These are phyloP conservation scores for Meyerozyma guilliermondii DNA, from an alignment of 1,139 yeast genomes.

Conservation along the genomic window DNA sequence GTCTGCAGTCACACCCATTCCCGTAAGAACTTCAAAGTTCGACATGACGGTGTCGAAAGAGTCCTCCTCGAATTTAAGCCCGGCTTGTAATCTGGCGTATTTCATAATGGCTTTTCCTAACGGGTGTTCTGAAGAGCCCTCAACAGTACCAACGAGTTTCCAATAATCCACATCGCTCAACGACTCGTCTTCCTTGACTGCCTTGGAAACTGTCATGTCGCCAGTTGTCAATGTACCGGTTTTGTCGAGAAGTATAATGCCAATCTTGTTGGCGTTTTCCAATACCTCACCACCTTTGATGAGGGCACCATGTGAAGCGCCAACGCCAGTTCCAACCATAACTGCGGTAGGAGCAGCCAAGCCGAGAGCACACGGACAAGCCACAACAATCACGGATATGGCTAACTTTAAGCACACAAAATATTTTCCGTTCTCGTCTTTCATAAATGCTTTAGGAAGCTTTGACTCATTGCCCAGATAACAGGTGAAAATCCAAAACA, in stretches of 20 bases:
- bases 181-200: slow-evolving; percentile 10
- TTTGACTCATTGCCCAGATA: slow-evolving; percentile 23
- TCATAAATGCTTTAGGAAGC: slow-evolving; percentile 54
- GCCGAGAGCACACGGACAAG: slow-evolving; percentile 97
- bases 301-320: slow-evolving; percentile 83
- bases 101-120: slow-evolving; percentile 65
- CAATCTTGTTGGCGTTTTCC: slow-evolving; percentile 64
- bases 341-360: slow-evolving; percentile 97
- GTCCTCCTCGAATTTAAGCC: slow-evolving; percentile 31
- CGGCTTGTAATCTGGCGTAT: slow-evolving; percentile 22
- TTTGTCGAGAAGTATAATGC: slow-evolving; percentile 80
- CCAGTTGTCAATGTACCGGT: slow-evolving; percentile 95
- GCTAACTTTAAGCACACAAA: slow-evolving; percentile 74
- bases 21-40: slow-evolving; percentile 53
- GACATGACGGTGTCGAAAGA: slow-evolving; percentile 22
- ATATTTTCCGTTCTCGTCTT: slow-evolving; percentile 50
- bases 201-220: slow-evolving; percentile 52
- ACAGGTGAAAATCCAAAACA: slow-evolving; percentile 54
- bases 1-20: slow-evolving; percentile 63
- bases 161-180: slow-evolving; percentile 37
- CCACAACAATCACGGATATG: slow-evolving; percentile 93
- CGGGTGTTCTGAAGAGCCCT: slow-evolving; percentile 81
- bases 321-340: slow-evolving; percentile 98
- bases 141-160: slow-evolving; percentile 60
- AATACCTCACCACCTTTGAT: slow-evolving; percentile 91